These are phyloP conservation scores for Fraxinus baroniana DNA, from an alignment of 305 asterid genomes.

Conservation along the genomic window DNA sequence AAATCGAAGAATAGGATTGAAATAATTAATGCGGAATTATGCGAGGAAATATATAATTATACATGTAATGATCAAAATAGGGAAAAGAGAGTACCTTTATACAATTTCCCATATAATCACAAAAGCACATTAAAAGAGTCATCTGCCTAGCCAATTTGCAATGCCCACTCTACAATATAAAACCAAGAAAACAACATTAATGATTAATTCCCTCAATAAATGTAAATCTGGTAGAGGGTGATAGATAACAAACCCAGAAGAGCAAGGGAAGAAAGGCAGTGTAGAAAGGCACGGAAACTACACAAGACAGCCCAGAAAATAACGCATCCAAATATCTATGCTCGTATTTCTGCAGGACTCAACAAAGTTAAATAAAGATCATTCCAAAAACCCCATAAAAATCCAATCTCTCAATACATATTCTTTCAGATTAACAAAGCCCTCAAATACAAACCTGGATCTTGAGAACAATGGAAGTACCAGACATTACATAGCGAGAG, in stretches of 20 bases:
- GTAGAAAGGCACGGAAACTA: slow-evolving; percentile 96
- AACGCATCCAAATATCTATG: slow-evolving; percentile 65
- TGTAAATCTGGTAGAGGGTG: background rate
- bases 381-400: background rate
- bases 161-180: slow-evolving; percentile 73
- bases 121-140: slow-evolving; percentile 91
- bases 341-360: slow-evolving; percentile 66
- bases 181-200: slow-evolving; percentile 8
- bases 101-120: slow-evolving; percentile 85
- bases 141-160: slow-evolving; percentile 93
- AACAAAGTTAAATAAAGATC: slow-evolving; percentile 16
- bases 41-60: background rate
- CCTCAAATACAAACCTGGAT: too few relatives aligned
- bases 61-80: background rate
- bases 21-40: background rate
- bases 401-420: background rate
- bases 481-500: too few relatives aligned
- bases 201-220: background rate
- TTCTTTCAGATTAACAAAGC: too few relatives aligned
- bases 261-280: slow-evolving; percentile 94
- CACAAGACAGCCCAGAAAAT: slow-evolving; percentile 77
- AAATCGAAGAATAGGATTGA: slow-evolving; percentile 4
- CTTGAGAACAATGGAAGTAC: too few relatives aligned
- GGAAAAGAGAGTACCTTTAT: slow-evolving; percentile 53
- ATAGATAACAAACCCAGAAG: slow-evolving; percentile 69